Conservation (phyloP, 495 filamentous ascomycete species). For the Oidiodendron maius region DNA sequence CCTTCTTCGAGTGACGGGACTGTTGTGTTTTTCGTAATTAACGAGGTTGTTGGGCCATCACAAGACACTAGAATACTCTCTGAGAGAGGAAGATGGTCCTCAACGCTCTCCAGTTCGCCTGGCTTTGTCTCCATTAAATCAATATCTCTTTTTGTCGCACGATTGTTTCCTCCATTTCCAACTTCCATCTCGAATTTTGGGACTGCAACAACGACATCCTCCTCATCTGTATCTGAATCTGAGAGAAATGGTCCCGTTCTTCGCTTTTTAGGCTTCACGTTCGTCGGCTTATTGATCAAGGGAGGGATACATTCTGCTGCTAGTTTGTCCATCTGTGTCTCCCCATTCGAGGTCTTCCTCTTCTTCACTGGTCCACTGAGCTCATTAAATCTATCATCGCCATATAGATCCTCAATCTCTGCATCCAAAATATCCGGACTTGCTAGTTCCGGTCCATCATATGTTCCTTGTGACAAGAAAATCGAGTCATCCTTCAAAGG, state of each 20-base stretch:
- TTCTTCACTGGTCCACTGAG: constrained; percentile 35
- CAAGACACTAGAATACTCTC: no score
- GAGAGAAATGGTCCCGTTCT: constrained; percentile 29
- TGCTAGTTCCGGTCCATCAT: constrained; percentile 24
- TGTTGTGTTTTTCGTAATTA: no score
- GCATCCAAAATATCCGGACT: constrained; percentile 9
- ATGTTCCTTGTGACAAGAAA: constrained; percentile 30
- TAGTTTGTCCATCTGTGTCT: constrained; percentile 2
- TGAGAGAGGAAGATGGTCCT: no score
- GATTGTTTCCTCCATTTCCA: not conserved
- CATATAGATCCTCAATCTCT: constrained; percentile 32
- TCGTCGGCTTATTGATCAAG: constrained; percentile 17
- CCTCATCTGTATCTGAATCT: constrained; percentile 24
- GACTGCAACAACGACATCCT: constrained; percentile 1
- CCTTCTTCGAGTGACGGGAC: constrained; percentile 47
- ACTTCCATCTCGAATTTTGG: not conserved
- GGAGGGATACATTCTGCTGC: constrained; percentile 9
- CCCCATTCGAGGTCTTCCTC: constrained; percentile 25
- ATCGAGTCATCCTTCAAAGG: constrained; percentile 25
- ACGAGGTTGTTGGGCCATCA: no score
- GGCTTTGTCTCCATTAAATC: constrained; percentile 64
- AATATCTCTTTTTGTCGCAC: constrained; percentile 43
- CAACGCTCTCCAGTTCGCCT: no score
- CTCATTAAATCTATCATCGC: constrained; percentile 52
- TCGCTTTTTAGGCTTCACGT: constrained; percentile 33